Conservation (phyloP, 2,329 filamentous ascomycete species). For the Harringtonia aguacate region DNA sequence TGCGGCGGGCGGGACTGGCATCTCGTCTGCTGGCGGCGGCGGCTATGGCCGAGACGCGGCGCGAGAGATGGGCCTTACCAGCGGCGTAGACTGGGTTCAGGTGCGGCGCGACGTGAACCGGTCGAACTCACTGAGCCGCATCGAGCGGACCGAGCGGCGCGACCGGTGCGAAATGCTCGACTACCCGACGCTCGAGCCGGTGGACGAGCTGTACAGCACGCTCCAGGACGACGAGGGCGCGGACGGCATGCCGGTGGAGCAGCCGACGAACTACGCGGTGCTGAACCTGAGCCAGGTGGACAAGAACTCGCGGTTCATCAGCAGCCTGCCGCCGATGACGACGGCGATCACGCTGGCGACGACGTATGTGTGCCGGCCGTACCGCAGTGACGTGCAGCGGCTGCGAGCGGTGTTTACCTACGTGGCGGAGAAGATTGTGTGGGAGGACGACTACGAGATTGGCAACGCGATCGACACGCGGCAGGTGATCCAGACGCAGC, state of each 20-base stretch:
- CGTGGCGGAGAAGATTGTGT: slow-evolving; percentile 88
- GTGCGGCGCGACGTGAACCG: slow-evolving; percentile 91
- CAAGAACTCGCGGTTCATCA: slow-evolving; percentile 89
- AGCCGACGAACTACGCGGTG: slow-evolving; percentile 69
- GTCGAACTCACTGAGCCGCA: slow-evolving; percentile 83
- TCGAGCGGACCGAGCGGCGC: slow-evolving; percentile 72
- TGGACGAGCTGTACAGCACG: slow-evolving; percentile 77
- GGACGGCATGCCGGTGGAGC: slow-evolving; percentile 71
- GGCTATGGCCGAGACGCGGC: slow-evolving; percentile 37
- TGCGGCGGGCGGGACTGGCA: slow-evolving; percentile 29
- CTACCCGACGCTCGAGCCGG: slow-evolving; percentile 74
- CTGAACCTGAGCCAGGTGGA: slow-evolving; percentile 83
- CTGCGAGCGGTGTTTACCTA: slow-evolving; percentile 93
- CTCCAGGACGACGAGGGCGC: slow-evolving; percentile 84
- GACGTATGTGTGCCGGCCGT: slow-evolving; percentile 86
- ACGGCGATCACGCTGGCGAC: slow-evolving; percentile 77
- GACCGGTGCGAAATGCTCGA: slow-evolving; percentile 95
- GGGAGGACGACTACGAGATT: slow-evolving; percentile 93
- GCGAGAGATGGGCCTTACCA: slow-evolving; percentile 57
- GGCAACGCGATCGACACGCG: slow-evolving; percentile 70
- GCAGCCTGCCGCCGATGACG: slow-evolving; percentile 68
- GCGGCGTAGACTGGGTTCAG: slow-evolving; percentile 84
- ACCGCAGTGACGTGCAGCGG: slow-evolving; percentile 86
- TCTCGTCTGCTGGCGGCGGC: slow-evolving; percentile 21
- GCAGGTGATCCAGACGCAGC: slow-evolving; percentile 71